Evolutionary conservation across 148 eudicot genomes (phyloP), one percentile per base, ranked within the genome.

Genomic region (Rhododendron molle): DNA sequence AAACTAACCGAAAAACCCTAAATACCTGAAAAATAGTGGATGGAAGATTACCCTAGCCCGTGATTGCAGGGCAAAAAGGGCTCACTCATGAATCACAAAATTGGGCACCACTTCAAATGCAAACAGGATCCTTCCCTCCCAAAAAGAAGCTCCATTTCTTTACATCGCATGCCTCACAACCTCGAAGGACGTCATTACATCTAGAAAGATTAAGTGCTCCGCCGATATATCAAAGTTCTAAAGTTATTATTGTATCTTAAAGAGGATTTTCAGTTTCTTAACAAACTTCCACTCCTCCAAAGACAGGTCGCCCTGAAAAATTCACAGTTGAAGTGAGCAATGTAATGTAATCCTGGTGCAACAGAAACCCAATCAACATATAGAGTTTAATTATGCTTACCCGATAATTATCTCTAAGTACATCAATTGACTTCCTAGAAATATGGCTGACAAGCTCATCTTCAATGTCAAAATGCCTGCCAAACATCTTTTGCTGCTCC

Each of bases 391-490:
- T 77, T 85, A 43, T 10, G 79, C 91, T 85, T 85, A 94, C 98
- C 94, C 44, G 78, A 78, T 92, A 94, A 87, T 94, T 91, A 76
- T 91, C 89, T 88, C 95, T 94, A n/a, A 96, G 95, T 49, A 91
- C 74, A 49, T 96, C 97, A 67, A 96, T 94, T 40, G 99, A 95
- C 84, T 65, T 92, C 86, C 98, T 93, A 32, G 97, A 89, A 62
- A 96, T 91, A 77, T 86, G 94, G 93, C 99, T 95, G 65, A 95
- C 97, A 80, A 95, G 98, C 92, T 96, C 96, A 86, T 96, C 99
- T 50, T 96, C 96, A 34, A 91, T 85, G n/a, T 93, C 98, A 96
- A 96, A 89, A 40, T 95, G 98, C 87, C 98, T 90, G 72, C 99
- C 97, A 83, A 88, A 91, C 94, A 93, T 95, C 87, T 96, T 96